Percentiles rank a stretch among this genome's conserved stretches.
phyloP scores from a whole-genome alignment of 208 protist genomes.

The Leptomonas pyrrhocoris region DNA sequence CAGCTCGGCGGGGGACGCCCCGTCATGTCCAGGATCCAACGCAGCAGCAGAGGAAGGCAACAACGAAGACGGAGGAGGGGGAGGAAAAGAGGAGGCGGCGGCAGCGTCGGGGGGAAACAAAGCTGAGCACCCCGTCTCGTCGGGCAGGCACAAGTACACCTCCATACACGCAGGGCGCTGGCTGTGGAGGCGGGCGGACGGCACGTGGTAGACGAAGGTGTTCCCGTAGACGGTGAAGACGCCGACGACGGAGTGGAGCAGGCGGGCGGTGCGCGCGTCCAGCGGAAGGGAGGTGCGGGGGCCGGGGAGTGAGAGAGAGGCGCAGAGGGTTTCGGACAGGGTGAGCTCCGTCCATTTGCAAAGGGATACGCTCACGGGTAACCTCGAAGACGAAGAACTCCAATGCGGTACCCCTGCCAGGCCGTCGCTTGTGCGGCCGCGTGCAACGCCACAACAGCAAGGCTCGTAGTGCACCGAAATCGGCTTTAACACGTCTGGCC shows the following conservation, averaged over 20 bases:
- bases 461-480: slow-evolving; percentile 33
- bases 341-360: slow-evolving; percentile 30
- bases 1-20: neutral
- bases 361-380: slow-evolving; percentile 10
- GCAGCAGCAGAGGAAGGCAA: neutral
- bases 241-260: slow-evolving; percentile 35
- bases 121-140: neutral
- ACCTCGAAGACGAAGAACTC: neutral
- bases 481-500: slow-evolving; percentile 51
- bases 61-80: neutral
- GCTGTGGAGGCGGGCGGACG: neutral
- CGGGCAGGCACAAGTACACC: slow-evolving; percentile 5
- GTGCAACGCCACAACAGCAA: neutral
- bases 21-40: neutral
- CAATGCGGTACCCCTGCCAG: no score
- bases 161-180: neutral
- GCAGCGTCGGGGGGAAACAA: neutral
- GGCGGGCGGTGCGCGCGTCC: neutral
- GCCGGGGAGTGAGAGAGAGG: neutral
- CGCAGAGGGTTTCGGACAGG: slow-evolving; percentile 25
- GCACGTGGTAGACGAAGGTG: slow-evolving; percentile 46
- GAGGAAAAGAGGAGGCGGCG: neutral
- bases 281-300: neutral
- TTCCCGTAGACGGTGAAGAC: slow-evolving; percentile 47
- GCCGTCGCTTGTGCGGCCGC: no score